phyloP scores from a whole-genome alignment of 2,329 filamentous ascomycete genomes.

The Penicillium sp. region DNA sequence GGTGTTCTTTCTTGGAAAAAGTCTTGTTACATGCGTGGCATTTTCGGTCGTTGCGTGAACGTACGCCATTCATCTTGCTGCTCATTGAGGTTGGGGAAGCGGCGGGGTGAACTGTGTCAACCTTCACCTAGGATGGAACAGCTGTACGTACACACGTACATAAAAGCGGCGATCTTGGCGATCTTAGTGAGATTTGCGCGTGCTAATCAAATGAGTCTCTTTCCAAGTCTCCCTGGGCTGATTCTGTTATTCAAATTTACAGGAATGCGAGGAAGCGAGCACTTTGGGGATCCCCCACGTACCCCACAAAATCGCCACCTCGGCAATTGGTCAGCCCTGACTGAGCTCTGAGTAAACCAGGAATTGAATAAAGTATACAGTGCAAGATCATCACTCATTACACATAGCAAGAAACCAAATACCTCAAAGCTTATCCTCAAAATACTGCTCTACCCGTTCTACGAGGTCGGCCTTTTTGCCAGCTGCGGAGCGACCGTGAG shows the following conservation, averaged over 20 bases:
- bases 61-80: slow-evolving; percentile 4
- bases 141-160: no score
- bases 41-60: slow-evolving; percentile 8
- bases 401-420: background rate
- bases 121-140: background rate
- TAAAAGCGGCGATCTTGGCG: background rate
- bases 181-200: background rate
- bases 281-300: background rate
- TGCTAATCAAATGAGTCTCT: background rate
- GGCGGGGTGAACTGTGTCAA: background rate
- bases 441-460: slow-evolving; percentile 51
- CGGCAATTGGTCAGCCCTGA: background rate
- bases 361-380: background rate
- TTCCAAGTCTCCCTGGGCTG: background rate
- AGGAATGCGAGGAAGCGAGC: background rate
- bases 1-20: slow-evolving; percentile 23
- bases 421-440: slow-evolving; percentile 38
- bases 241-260: background rate
- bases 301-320: background rate
- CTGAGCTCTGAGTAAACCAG: background rate
- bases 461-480: slow-evolving; percentile 55
- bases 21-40: slow-evolving; percentile 15
- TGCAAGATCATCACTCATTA: background rate
- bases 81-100: background rate
- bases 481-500: slow-evolving; percentile 42